Evolutionary conservation across 306 rosid genomes (phyloP), one percentile per base, ranked within the genome.

Genomic region (Abrus pulchellus): DNA sequence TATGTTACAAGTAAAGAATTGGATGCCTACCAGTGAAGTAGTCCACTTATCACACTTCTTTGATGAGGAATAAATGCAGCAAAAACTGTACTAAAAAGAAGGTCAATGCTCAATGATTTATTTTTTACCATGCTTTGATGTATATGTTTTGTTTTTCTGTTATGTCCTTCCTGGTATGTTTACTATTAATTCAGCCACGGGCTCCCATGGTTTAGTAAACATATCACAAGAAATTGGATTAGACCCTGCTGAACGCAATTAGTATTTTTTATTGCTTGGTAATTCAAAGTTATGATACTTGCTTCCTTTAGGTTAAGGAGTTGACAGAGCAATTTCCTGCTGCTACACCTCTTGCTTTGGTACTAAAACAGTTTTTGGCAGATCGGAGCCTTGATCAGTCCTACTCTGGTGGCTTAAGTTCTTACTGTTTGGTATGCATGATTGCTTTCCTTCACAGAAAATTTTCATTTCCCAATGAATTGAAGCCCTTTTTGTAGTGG

Each of bases 341-440:
- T 3, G 97, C 92, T 57, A 88, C 90, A 59, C 98, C 98, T 52
- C 93, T 95, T 85, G 95, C 99, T 38, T 84, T 95, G 91, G 97
- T 91, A 29, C 86, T 95, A 30, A 95, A 95, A 86, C 92, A 90
- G 82, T 95, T 95, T 86, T 83, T 95, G 89, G 94, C 99, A 32
- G 98, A 95, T 88, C 93, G 99, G 68, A 91, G 99, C 84, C 92
- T 95, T 76, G 99, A 95, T 74, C 97, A 91, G 70, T 95, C 98
- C 77, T 95, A 93, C 71, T 95, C 99, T 72, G 99, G 99, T 53
- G 99, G 99, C 78, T 86, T 95, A 90, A 95, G 99, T 87, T 95
- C 99, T 61, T 93, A 95, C 82, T 95, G 97, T 82, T 91, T 95
- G 99, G 99, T 95, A 86, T 86, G 92, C 74, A 73, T 59, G 68